Percentiles rank a stretch among this genome's conserved stretches.
Conservation (phyloP, 2,329 filamentous ascomycete genomes). For the Diaporthe eres region DNA sequence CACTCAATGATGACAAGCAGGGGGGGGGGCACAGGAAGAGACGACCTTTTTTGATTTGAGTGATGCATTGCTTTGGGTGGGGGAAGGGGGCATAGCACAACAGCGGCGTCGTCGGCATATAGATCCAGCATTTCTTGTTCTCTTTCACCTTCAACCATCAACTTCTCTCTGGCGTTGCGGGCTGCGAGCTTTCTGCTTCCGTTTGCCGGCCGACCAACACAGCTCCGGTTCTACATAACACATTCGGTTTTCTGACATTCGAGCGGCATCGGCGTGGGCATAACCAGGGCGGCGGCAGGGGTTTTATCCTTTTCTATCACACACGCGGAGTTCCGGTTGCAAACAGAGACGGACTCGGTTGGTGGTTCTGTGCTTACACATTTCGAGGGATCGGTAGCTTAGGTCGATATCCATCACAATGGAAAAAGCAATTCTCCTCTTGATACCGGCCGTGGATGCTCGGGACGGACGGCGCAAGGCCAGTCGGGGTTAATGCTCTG, state of each 20-base stretch:
- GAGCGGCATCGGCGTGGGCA: slow-evolving; percentile 28
- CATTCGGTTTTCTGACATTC: background rate
- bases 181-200: background rate
- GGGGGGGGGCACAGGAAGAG: background rate
- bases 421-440: slow-evolving; percentile 12
- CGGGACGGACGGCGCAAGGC: background rate
- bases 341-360: background rate
- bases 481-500: no score
- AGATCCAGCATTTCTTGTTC: slow-evolving; percentile 28
- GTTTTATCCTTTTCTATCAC: background rate
- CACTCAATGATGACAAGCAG: background rate
- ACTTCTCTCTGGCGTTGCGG: background rate
- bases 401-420: slow-evolving; percentile 16
- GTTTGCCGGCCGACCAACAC: background rate
- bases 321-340: slow-evolving; percentile 15
- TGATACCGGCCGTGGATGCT: background rate
- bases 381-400: slow-evolving; percentile 4
- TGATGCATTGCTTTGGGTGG: background rate
- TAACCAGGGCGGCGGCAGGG: background rate
- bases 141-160: background rate
- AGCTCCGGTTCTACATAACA: slow-evolving; percentile 5
- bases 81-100: slow-evolving; percentile 19
- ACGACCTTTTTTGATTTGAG: background rate
- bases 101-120: slow-evolving; percentile 31
- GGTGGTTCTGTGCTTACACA: background rate